Percentiles rank a stretch among this genome's conserved stretches.
Conservation (phyloP, 805 yeast genomes). For the Metschnikowia lachancei region DNA sequence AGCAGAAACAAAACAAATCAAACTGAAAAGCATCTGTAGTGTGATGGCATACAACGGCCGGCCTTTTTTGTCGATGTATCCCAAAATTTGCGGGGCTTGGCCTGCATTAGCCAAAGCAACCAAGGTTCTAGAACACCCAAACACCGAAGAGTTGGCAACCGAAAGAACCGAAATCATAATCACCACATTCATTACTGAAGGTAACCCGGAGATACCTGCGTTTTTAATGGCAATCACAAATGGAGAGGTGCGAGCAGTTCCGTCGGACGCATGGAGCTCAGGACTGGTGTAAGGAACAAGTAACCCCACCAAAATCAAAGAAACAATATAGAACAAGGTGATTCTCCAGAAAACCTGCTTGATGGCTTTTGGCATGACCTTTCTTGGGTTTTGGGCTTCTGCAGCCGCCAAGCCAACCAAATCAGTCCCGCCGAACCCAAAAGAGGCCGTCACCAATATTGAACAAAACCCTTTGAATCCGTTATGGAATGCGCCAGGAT, state of each 20-base stretch:
- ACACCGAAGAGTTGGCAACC: constrained; percentile 70
- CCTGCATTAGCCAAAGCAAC: constrained; percentile 69
- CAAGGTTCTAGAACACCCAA: constrained; percentile 66
- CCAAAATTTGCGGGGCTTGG: constrained; percentile 54
- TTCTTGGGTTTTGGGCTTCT: constrained; percentile 37
- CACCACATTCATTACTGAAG: constrained; percentile 42
- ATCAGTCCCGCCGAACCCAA: constrained; percentile 45
- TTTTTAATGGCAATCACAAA: constrained; percentile 42
- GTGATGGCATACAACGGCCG: constrained; percentile 41
- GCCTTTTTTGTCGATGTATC: constrained; percentile 40
- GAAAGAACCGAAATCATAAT: constrained; percentile 40
- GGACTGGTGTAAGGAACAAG: constrained; percentile 36
- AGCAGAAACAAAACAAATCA: constrained; percentile 59
- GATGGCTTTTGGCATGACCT: constrained; percentile 39
- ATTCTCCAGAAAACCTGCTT: constrained; percentile 45
- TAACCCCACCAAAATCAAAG: constrained; percentile 40
- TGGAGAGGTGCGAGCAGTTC: constrained; percentile 37
- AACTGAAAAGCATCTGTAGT: constrained; percentile 45
- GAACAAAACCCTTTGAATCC: constrained; percentile 39
- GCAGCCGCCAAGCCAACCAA: constrained; percentile 40
- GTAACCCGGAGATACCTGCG: constrained; percentile 42
- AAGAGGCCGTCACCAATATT: constrained; percentile 40
- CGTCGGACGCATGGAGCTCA: constrained; percentile 23
- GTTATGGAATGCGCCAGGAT: constrained; percentile 36
- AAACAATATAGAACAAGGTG: constrained; percentile 38